A percentile compares a stretch with the other conserved stretches of the same genome.
These are phyloP conservation scores for Massarina eburnea DNA, from an alignment of 2,329 filamentous ascomycete species.

Conservation along the genomic window DNA sequence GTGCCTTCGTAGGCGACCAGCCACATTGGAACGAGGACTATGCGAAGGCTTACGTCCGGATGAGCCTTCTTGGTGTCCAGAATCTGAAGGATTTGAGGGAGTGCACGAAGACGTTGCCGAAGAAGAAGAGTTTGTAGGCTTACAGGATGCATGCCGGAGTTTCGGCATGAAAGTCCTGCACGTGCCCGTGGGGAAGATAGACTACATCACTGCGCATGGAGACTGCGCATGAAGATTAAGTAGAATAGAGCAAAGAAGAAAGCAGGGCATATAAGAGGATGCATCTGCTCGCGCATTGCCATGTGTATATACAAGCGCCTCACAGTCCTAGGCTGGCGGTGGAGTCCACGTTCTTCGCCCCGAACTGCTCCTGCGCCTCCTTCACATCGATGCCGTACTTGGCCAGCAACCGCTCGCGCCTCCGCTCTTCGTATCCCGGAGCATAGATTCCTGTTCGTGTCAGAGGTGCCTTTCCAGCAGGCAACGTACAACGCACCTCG, in stretches of 20 bases:
- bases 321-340: constrained; percentile 6
- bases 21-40: constrained; percentile 34
- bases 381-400: constrained; percentile 82
- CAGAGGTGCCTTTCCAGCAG: constrained; percentile 6
- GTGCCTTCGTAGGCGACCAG: constrained; percentile 31
- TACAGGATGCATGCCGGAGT: no score
- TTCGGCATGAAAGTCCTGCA: no score
- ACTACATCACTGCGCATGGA: no score
- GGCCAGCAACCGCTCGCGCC: constrained; percentile 78
- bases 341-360: constrained; percentile 6
- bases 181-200: no score
- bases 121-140: constrained; percentile 5
- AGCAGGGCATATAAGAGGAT: background rate
- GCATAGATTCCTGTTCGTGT: constrained; percentile 68
- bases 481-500: constrained; percentile 61
- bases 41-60: constrained; percentile 33
- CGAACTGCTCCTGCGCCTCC: constrained; percentile 26
- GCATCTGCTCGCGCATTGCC: background rate
- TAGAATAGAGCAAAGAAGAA: no score
- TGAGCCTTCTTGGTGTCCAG: constrained; percentile 31
- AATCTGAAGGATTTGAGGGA: constrained; percentile 26
- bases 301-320: constrained; percentile 11
- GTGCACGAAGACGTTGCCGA: constrained; percentile 32
- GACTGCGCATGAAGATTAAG: no score
- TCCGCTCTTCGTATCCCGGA: constrained; percentile 81